Evolutionary conservation across 805 yeast genomes (phyloP).

Genomic region (Pichia paraexigua): DNA sequence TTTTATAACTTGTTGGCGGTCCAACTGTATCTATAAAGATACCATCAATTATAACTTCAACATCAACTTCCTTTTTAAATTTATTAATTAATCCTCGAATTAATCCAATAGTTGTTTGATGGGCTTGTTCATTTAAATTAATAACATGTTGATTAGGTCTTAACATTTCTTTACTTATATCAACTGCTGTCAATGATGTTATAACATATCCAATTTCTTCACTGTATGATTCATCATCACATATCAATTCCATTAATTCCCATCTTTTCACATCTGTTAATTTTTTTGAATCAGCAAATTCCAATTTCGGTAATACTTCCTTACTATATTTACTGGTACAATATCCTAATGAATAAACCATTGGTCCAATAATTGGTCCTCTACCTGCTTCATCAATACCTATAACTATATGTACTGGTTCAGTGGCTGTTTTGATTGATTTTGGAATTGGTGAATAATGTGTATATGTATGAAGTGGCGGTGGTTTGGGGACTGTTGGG

Average conservation of each 20-base stretch:
- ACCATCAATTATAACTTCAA: slow-evolving; percentile 59
- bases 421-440: background rate
- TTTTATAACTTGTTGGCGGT: slow-evolving; percentile 79
- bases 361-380: slow-evolving; percentile 96
- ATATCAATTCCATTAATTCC: slow-evolving; percentile 48
- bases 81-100: slow-evolving; percentile 55
- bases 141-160: slow-evolving; percentile 42
- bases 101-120: slow-evolving; percentile 80
- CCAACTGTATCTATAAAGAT: slow-evolving; percentile 95
- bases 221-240: slow-evolving; percentile 35
- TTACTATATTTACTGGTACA: slow-evolving; percentile 48
- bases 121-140: slow-evolving; percentile 93
- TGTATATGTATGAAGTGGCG: slow-evolving; percentile 3
- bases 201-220: slow-evolving; percentile 81
- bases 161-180: slow-evolving; percentile 85
- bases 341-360: slow-evolving; percentile 91
- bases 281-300: slow-evolving; percentile 91
- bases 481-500: slow-evolving; percentile 3
- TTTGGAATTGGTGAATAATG: slow-evolving; percentile 1
- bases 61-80: background rate
- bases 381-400: slow-evolving; percentile 99
- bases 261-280: slow-evolving; percentile 66
- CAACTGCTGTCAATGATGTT: slow-evolving; percentile 75
- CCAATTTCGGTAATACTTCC: slow-evolving; percentile 45
- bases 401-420: slow-evolving; percentile 30